These are phyloP conservation scores for Chlamydomonas schloesseri DNA, from an alignment of 139 green algal species.

Conservation along the genomic window DNA sequence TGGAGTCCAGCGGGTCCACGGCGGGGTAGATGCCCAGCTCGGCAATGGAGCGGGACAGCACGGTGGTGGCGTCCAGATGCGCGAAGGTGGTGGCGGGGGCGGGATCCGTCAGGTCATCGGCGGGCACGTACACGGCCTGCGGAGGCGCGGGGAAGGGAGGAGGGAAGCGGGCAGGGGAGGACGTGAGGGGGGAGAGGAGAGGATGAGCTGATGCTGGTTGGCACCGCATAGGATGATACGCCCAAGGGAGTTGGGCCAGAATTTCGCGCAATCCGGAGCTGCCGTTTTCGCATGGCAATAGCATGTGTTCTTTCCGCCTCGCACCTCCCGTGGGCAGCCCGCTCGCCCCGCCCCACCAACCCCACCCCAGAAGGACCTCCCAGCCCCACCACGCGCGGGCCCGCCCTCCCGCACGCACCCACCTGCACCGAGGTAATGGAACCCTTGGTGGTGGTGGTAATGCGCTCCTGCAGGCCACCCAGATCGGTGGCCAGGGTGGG, in stretches of 20 bases:
- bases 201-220: too few species aligned
- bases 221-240: too few species aligned
- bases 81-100: constrained; percentile 98
- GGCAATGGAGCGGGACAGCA: constrained; percentile 97
- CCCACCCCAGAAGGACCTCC: too few species aligned
- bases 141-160: background rate
- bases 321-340: too few species aligned
- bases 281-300: too few species aligned
- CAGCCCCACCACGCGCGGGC: too few species aligned
- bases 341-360: too few species aligned
- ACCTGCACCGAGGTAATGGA: constrained; percentile 99
- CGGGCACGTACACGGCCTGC: constrained; percentile 99
- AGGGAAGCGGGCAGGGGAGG: background rate
- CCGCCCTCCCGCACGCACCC: background rate
- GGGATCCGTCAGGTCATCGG: constrained; percentile 98
- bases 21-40: constrained; percentile 99
- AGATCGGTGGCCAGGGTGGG: constrained; percentile 98
- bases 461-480: constrained; percentile 97
- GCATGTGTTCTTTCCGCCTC: too few species aligned
- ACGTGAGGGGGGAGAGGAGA: too few species aligned
- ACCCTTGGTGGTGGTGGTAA: constrained; percentile 98
- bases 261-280: too few species aligned
- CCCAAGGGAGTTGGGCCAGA: too few species aligned
- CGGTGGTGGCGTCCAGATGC: constrained; percentile 98
- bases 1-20: constrained; percentile 99